These are phyloP conservation scores for Heracleum sosnowskyi DNA, from an alignment of 129 eudicot species.

Conservation along the genomic window DNA sequence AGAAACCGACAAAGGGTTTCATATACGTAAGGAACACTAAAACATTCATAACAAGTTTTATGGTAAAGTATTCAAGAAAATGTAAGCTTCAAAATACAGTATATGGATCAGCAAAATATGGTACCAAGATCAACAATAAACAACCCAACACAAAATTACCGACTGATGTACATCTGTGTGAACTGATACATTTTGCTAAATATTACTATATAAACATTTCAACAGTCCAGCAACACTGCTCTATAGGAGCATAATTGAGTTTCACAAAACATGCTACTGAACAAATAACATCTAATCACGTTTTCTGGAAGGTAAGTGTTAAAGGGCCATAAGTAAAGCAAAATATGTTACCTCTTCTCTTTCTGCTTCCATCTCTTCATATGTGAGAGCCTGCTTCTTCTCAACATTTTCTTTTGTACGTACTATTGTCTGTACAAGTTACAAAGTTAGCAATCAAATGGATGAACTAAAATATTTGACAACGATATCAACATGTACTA, in stretches of 20 bases:
- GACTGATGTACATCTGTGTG: not conserved
- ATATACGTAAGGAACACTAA: not conserved
- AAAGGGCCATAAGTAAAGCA: not conserved
- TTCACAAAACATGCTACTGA: not conserved
- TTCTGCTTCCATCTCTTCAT: constrained; percentile 82
- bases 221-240: not conserved
- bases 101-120: not conserved
- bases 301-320: not conserved
- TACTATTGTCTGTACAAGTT: constrained; percentile 56
- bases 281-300: not conserved
- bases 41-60: not conserved
- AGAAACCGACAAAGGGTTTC: not conserved
- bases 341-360: constrained; percentile 67
- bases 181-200: not conserved
- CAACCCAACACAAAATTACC: not conserved
- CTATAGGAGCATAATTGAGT: not conserved
- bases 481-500: not conserved
- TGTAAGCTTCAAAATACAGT: not conserved
- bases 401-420: constrained; percentile 74
- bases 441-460: constrained; percentile 6
- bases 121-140: not conserved
- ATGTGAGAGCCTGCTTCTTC: constrained; percentile 91
- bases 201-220: not conserved
- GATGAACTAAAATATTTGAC: not conserved
- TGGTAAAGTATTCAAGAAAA: not conserved